Percentiles rank a stretch among this genome's conserved stretches.
These are phyloP conservation scores for Pueraria montana DNA, from an alignment of 306 rosid genomes.

Conservation along the genomic window DNA sequence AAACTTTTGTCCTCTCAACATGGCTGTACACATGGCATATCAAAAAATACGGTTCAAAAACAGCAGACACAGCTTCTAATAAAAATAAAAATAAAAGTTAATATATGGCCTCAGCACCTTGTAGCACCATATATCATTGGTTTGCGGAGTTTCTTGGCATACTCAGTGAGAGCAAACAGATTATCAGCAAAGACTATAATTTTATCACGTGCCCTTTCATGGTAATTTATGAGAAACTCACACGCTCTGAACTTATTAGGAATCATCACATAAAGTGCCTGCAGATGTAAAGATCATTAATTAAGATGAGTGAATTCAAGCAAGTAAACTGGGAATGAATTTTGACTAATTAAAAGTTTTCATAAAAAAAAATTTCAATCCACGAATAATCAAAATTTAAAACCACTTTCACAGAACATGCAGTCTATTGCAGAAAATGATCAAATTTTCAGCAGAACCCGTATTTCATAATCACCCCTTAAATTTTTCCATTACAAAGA, in stretches of 20 bases:
- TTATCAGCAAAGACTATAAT: slow-evolving; percentile 95
- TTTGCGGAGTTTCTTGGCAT: slow-evolving; percentile 95
- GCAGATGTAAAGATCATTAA: slow-evolving; percentile 53
- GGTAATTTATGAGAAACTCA: slow-evolving; percentile 93
- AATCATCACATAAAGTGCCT: slow-evolving; percentile 99
- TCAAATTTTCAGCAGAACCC: slow-evolving; percentile 6
- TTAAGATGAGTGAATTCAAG: slow-evolving; percentile 37
- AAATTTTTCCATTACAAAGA: slow-evolving; percentile 32
- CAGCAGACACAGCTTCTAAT: slow-evolving; percentile 29
- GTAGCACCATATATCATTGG: slow-evolving; percentile 99
- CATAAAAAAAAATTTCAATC: no score
- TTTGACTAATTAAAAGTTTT: slow-evolving; percentile 19
- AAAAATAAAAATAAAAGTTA: slow-evolving; percentile 43
- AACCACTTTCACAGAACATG: slow-evolving; percentile 28
- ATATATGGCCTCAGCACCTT: slow-evolving; percentile 61
- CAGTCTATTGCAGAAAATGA: slow-evolving; percentile 26
- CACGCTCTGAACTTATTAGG: slow-evolving; percentile 98
- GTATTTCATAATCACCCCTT: not conserved
- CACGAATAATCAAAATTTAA: no score
- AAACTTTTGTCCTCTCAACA: slow-evolving; percentile 96
- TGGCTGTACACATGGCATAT: slow-evolving; percentile 64
- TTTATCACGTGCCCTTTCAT: slow-evolving; percentile 95
- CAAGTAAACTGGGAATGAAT: slow-evolving; percentile 17
- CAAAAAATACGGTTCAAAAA: slow-evolving; percentile 41
- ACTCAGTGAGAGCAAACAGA: slow-evolving; percentile 90